These are phyloP conservation scores for Pestalotiopsis sp. DNA, from an alignment of 2,329 filamentous ascomycete genomes.

Conservation along the genomic window DNA sequence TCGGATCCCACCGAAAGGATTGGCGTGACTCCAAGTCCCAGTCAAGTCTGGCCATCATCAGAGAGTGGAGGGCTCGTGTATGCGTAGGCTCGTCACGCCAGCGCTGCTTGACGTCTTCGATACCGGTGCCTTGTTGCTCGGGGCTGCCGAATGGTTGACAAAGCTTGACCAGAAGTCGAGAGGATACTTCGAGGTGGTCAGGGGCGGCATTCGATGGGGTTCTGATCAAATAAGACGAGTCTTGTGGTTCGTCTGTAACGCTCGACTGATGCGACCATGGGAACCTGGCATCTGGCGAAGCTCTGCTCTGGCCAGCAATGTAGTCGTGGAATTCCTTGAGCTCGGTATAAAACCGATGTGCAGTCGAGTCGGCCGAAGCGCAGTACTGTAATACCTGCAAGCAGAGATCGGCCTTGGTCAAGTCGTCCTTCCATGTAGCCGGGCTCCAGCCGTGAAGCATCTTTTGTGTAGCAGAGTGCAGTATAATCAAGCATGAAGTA, in stretches of 20 bases:
- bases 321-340: neutral
- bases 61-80: neutral
- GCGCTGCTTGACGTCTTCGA: constrained; percentile 5
- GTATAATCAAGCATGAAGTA: constrained; percentile 30
- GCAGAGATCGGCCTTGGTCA: constrained; percentile 27
- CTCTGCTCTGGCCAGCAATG: neutral
- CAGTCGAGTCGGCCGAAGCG: constrained; percentile 11
- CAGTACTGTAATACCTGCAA: constrained; percentile 20
- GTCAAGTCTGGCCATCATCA: constrained; percentile 14
- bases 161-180: constrained; percentile 7
- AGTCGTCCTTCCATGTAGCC: constrained; percentile 26
- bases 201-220: constrained; percentile 1
- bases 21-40: constrained; percentile 13
- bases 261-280: neutral
- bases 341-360: neutral
- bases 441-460: constrained; percentile 28
- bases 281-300: neutral
- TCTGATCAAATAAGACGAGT: constrained; percentile 3
- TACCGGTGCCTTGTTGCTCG: neutral
- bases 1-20: constrained; percentile 8
- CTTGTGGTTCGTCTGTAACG: neutral
- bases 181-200: neutral
- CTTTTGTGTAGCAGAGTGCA: constrained; percentile 33
- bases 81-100: constrained; percentile 12
- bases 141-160: constrained; percentile 15